phyloP scores from a whole-genome alignment of 1,284 basidiomycete genomes.

The Coniferiporia weirii region DNA sequence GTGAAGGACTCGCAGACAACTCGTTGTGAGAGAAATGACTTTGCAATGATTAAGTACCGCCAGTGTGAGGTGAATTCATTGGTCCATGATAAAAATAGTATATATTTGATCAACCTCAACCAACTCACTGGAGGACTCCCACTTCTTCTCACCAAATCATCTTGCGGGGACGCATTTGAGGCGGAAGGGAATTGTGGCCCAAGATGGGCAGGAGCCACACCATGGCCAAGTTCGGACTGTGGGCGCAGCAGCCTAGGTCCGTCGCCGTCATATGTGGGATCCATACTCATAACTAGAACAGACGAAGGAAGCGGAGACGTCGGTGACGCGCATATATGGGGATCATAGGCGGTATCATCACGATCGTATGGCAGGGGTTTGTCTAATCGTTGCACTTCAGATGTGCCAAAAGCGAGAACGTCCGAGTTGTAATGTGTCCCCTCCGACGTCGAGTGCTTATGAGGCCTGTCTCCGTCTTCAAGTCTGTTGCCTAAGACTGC shows the following conservation, averaged over 20 bases:
- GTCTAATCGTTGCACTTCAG: background rate
- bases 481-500: slow-evolving; percentile 8
- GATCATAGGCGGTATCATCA: background rate
- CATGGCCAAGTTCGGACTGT: background rate
- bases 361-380: slow-evolving; percentile 4
- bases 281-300: slow-evolving; percentile 4
- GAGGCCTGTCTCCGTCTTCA: background rate
- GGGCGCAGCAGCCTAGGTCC: background rate
- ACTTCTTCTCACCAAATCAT: background rate
- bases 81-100: background rate
- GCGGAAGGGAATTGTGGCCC: background rate
- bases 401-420: background rate
- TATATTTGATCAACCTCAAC: background rate
- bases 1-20: background rate
- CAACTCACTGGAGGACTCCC: slow-evolving; percentile 1
- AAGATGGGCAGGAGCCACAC: background rate
- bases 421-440: background rate
- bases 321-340: slow-evolving; percentile 6
- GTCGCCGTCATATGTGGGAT: background rate
- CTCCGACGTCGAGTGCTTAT: background rate
- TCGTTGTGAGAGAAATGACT: background rate
- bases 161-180: background rate
- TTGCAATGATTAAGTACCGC: background rate
- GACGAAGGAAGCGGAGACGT: slow-evolving; percentile 9
- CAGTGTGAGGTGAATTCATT: background rate